Evolutionary conservation across 164 flowering plant species (phyloP), one percentile per base, ranked within the genome.

Genomic region (Protea cynaroides): DNA sequence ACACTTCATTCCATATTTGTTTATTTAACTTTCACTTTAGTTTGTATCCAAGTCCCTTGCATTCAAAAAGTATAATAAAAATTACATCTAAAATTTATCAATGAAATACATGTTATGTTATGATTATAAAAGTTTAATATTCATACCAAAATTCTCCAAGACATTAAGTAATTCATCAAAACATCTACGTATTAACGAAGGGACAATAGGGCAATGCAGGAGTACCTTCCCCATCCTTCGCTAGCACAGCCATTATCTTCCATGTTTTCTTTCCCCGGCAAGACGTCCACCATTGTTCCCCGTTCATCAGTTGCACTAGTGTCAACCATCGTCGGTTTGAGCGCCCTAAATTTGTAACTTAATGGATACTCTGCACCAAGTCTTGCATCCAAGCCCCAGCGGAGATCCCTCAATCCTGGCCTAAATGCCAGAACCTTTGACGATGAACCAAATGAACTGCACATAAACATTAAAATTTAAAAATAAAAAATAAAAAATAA

Each of bases 141-240:
- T 13, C 50, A 46, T 46, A 9, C 14, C 50, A 46, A 46, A 37
- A 37, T 37, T 37, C 9, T 37, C 40, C 2, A 40, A 40, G 46
- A 40, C 46, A 12, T 9, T 8, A 40, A 12, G 14, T 40, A 40
- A 40, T 1, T 40, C 46, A 40, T 40, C 13, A 40, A 40, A 40
- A 40, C 46, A 40, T 9, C 46, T 29, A 29, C 34, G 4, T 40
- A 40, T 4, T 38, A 58, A 51, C 49, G 51, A 38, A 46, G 11
- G 17, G 21, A 18, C 34, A 23, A 63, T 38, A 14, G 36, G 40
- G 34, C 43, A 43, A 36, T 1, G 22, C 47, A 44, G 63, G 51
- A 76, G 47, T 62, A 76, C 97, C 98, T 92, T 72, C 78, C 88
- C 84, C 85, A 86, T 46, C 95, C 86, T 56, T 96, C 98, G 62